These are phyloP conservation scores for Ascochyta fabae DNA, from an alignment of 2,329 filamentous ascomycete species.

Conservation along the genomic window DNA sequence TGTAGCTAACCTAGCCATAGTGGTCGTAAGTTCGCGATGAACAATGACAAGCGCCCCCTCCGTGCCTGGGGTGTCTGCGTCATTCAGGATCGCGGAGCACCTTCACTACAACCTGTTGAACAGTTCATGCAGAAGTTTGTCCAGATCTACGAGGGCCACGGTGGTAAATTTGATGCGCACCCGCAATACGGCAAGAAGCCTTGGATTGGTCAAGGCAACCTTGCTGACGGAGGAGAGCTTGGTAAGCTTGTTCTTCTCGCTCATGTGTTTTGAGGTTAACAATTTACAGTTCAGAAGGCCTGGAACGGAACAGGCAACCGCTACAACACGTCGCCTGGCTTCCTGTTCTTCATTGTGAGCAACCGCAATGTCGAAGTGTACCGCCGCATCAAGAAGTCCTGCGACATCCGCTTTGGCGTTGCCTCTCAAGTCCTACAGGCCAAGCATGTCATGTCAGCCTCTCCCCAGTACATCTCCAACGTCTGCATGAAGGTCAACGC, in stretches of 20 bases:
- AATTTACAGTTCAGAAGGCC: conserved; percentile 57
- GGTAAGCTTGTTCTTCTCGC: conserved; percentile 23
- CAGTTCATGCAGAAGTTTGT: conserved; percentile 68
- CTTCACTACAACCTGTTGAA: conserved; percentile 54
- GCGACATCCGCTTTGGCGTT: conserved; percentile 84
- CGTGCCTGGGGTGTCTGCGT: conserved; percentile 77
- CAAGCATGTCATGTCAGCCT: conserved; percentile 70
- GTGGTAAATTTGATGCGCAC: conserved; percentile 58
- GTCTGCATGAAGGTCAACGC: conserved; percentile 97
- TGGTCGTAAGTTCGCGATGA: conserved; percentile 74
- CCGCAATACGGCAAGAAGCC: conserved; percentile 40
- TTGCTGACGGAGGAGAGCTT: conserved; percentile 51
- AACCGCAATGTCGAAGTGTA: conserved; percentile 77
- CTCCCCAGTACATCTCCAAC: conserved; percentile 88
- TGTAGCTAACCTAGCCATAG: neutral
- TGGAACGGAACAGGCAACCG: conserved; percentile 63
- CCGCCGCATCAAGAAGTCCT: conserved; percentile 85
- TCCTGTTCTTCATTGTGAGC: conserved; percentile 79
- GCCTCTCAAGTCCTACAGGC: conserved; percentile 82
- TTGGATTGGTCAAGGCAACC: conserved; percentile 39
- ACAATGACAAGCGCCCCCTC: conserved; percentile 66
- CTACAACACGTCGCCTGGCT: conserved; percentile 67
- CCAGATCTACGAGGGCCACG: conserved; percentile 66
- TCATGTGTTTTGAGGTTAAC: neutral
- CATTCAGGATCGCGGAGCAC: conserved; percentile 58